Evolutionary conservation across 2,329 filamentous ascomycete genomes (phyloP), one percentile per base, ranked within the genome.

Genomic region (Aspergillus fumigatus): DNA sequence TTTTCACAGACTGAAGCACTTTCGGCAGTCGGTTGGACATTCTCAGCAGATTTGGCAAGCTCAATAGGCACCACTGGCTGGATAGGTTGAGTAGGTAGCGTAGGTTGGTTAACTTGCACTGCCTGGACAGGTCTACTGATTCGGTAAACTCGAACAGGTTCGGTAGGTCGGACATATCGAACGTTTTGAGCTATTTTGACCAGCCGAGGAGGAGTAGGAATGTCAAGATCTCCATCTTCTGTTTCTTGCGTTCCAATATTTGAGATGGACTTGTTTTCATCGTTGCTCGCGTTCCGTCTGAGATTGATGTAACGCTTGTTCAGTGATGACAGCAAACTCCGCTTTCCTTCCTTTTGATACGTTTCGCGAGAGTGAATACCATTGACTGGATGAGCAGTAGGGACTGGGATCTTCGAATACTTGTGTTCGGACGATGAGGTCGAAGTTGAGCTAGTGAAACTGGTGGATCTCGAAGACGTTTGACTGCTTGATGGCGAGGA

Each of bases 401-500:
- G 62, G 1, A 58, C 63, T 10, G 62, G 62, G 10, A 61, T 52
- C 26, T 56, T 61, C 8, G 62, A 65, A 19, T 23, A 23, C 19
- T 21, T 35, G 25, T 35, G 14, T 5, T 25, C 53, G 10, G 26
- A 45, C 32, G 35, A 29, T 11, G 17, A 10, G 11, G 49, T 32
- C 32, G 25, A 9, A 25, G 21, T 53, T 47, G 41, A 21, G n/a
- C 25, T 23, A 1, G 43, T 25, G 21, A 47, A 23, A 26, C 43
- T 53, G 10, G 51, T 41, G 11, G 26, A 17, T 23, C 23, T 45
- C 2, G 51, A 52, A 8, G 49, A 51, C 23, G 55, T 48, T 43
- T 61, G 50, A 11, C 55, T 54, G 52, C 29, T 54, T 14, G 49
- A 48, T 19, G 35, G 41, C 3, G 51, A 51, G 38, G 41, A 21